Base-by-base conservation (phyloP, 495 filamentous ascomycete species). In the Daldinia grandis region DNA sequence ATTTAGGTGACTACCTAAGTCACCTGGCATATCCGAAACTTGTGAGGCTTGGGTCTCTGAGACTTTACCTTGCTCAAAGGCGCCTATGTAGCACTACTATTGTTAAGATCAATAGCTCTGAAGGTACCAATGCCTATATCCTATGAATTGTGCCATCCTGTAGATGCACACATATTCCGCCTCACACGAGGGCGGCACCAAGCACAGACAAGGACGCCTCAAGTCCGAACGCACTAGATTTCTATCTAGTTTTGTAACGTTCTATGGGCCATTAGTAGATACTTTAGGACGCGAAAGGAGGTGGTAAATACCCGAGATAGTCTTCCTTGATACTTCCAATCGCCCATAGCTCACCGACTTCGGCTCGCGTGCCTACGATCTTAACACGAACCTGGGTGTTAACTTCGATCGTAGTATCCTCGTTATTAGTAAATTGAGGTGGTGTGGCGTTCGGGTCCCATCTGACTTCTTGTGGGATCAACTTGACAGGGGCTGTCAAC, bases 321-420 rank as follows among this genome's bases (percentile, higher is more conserved):
- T 88, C 93, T 79, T 98, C 95, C 82, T 97, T 97, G 77, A 99
- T 97, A 37, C 92, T 98, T 42, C 93, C 96, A 78, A 98, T 97
- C 33, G 95, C 95, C 84, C 91, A 97, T 87, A 99, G 95, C 72
- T 91, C 90, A 27, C 90, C 93, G 50, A 98, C 92, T 74, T 98
- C 95, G 58, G 89, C 93, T 77, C 97, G 88, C 14, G 94, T 90
- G 71, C 96, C 96, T 56, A 97, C 90, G 54, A 99, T 89, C 80
- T 97, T 97, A 64, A 98, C 88, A 15, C 95, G 92, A 69, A 99
- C 86, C 76, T 97, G 94, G 9, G 95, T 94, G 33, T 93, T 94
- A 44, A 93, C 93, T 79, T 97, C 94, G 74, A 98, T 97, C 14
- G 94, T 91, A 74, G 94, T 93, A 57, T 97, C 96, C 55, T 90